Percentiles rank a stretch among this genome's conserved stretches.
Conservation (phyloP, 768 basidiomycete species). For the Amanita subjunquillea region DNA sequence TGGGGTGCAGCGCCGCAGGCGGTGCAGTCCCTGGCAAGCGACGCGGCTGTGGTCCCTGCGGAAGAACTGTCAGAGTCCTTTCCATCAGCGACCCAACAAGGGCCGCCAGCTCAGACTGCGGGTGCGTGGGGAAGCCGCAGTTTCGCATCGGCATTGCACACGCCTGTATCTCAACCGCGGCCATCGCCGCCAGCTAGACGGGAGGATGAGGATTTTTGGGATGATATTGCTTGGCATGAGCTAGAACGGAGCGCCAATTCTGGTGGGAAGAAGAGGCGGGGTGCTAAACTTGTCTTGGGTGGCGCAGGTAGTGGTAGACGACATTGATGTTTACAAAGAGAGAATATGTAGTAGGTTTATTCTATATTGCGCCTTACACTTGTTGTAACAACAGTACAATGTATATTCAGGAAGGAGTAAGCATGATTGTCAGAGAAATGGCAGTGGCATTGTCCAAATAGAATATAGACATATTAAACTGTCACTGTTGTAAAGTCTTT, state of each 20-base stretch:
- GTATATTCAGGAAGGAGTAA: not conserved
- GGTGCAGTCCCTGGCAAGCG: not conserved
- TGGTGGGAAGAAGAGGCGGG: slow-evolving; percentile 48
- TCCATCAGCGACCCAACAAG: not conserved
- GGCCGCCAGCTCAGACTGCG: slow-evolving; percentile 7
- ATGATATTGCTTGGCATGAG: slow-evolving; percentile 76
- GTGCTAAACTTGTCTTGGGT: slow-evolving; percentile 58
- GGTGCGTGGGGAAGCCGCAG: slow-evolving; percentile 77
- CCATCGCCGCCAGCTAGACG: slow-evolving; percentile 13
- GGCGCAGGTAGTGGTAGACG: slow-evolving; percentile 47
- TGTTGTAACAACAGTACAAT: slow-evolving; percentile 19
- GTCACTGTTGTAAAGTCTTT: slow-evolving; percentile 13
- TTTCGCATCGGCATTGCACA: slow-evolving; percentile 72
- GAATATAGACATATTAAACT: not conserved
- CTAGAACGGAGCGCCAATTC: slow-evolving; percentile 46
- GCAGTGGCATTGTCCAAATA: not conserved
- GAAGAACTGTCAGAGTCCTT: not conserved
- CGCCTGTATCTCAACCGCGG: slow-evolving; percentile 23
- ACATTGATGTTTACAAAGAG: slow-evolving; percentile 18
- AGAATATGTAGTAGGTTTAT: not conserved
- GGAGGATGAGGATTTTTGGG: slow-evolving; percentile 57
- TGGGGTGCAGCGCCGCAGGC: not conserved
- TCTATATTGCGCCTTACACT: slow-evolving; percentile 8
- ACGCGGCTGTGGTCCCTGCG: not conserved
- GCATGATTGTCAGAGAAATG: not conserved